A percentile compares a stretch with the other conserved stretches of the same genome.
Conservation (phyloP, 345 rosid species). For the Rhodamnia rubescens region DNA sequence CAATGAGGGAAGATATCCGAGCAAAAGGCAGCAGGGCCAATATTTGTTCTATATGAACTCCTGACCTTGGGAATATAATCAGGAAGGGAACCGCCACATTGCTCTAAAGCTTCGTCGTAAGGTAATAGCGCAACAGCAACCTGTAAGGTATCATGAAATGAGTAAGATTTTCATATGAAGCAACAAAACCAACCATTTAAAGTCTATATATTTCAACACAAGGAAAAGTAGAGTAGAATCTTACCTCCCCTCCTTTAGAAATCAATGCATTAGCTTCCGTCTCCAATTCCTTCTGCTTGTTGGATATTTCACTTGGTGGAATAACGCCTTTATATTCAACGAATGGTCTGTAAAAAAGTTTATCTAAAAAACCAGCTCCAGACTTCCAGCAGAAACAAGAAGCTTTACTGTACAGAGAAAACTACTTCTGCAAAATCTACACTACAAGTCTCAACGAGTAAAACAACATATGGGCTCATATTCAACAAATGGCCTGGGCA, state of each 20-base stretch:
- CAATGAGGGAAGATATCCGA: background rate
- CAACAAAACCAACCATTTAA: background rate
- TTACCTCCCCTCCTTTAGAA: slow-evolving; percentile 57
- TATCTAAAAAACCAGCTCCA: background rate
- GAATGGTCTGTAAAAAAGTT: slow-evolving; percentile 46
- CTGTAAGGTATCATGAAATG: slow-evolving; percentile 12
- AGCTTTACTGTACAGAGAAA: background rate
- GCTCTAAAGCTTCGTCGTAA: slow-evolving; percentile 52
- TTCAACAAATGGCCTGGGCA: slow-evolving; percentile 63
- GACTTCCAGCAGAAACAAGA: background rate
- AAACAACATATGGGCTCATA: background rate
- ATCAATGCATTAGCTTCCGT: slow-evolving; percentile 54
- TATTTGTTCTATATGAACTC: background rate
- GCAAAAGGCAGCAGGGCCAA: background rate
- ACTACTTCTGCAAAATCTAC: background rate
- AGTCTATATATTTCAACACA: background rate
- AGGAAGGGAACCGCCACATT: slow-evolving; percentile 78
- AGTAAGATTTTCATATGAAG: background rate
- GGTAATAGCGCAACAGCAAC: slow-evolving; percentile 46
- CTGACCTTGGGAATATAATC: slow-evolving; percentile 67
- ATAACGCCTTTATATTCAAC: slow-evolving; percentile 71
- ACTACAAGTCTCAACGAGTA: background rate
- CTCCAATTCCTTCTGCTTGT: slow-evolving; percentile 51
- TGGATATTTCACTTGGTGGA: slow-evolving; percentile 42
- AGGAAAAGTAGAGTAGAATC: background rate